Conservation (phyloP, 805 yeast genomes). For the Yamadazyma tumulicola region DNA sequence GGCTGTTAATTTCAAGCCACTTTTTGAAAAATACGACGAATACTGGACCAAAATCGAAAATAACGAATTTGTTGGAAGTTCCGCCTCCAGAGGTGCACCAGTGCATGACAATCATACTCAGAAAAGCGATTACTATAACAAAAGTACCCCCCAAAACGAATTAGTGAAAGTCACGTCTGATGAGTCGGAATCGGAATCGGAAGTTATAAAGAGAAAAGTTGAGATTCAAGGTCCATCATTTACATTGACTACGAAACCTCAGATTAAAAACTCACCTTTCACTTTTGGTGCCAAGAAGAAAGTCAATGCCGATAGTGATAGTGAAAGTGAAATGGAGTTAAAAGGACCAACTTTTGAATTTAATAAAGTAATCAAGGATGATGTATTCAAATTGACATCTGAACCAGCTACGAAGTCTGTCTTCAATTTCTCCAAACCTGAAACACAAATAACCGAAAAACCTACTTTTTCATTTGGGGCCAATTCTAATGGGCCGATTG, state of each 20-base stretch:
- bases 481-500: neutral
- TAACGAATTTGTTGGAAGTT: neutral
- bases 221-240: constrained; percentile 37
- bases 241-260: constrained; percentile 24
- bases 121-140: too few species aligned
- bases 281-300: constrained; percentile 33
- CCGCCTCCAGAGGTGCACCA: constrained; percentile 4
- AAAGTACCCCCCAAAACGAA: neutral
- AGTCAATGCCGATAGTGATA: constrained; percentile 19
- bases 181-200: constrained; percentile 19
- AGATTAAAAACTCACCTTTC: constrained; percentile 34
- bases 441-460: neutral
- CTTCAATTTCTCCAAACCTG: neutral
- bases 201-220: constrained; percentile 24
- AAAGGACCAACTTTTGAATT: constrained; percentile 69
- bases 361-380: constrained; percentile 34
- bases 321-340: constrained; percentile 56
- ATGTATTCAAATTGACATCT: constrained; percentile 23
- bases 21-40: constrained; percentile 55
- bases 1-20: constrained; percentile 50
- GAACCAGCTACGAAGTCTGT: neutral
- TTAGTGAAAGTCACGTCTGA: constrained; percentile 17
- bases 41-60: constrained; percentile 33
- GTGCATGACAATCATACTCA: too few species aligned
- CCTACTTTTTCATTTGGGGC: constrained; percentile 16